A percentile compares a stretch with the other conserved stretches of the same genome.
phyloP scores from a whole-genome alignment of 2,329 filamentous ascomycete species.

The Amauroascus niger region DNA sequence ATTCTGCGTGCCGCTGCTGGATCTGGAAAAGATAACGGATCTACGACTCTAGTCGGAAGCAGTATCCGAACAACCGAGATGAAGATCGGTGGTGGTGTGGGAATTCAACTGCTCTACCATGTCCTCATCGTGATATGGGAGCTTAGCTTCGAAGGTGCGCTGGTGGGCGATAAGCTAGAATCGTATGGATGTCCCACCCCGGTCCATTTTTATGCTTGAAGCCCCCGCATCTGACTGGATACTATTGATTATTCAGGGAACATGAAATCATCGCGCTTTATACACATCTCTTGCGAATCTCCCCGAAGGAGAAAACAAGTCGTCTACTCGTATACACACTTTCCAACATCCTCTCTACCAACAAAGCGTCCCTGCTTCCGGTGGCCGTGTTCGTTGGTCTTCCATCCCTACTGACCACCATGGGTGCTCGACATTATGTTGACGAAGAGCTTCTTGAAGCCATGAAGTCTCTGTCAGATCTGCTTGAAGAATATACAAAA shows the following conservation, averaged over 20 bases:
- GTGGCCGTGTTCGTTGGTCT: constrained; percentile 78
- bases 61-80: constrained; percentile 57
- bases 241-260: constrained; percentile 48
- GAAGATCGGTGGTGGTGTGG: constrained; percentile 63
- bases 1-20: constrained; percentile 69
- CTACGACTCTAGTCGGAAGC: constrained; percentile 44
- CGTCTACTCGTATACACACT: constrained; percentile 82
- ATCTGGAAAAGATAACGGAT: constrained; percentile 59
- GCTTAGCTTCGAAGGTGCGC: constrained; percentile 72
- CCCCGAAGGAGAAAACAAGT: constrained; percentile 96
- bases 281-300: constrained; percentile 81
- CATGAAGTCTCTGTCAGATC: constrained; percentile 44
- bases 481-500: constrained; percentile 75
- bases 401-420: constrained; percentile 51
- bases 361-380: constrained; percentile 60
- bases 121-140: constrained; percentile 92
- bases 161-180: constrained; percentile 70
- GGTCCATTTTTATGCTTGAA: constrained; percentile 18
- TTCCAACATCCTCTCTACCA: constrained; percentile 71
- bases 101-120: constrained; percentile 86
- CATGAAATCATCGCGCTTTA: constrained; percentile 88
- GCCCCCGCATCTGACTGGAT: not conserved
- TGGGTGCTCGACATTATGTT: constrained; percentile 44
- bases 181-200: constrained; percentile 48
- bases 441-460: constrained; percentile 43